Evolutionary conservation across 164 flowering plant genomes (phyloP).

Genomic region (Magnolia sinica): DNA sequence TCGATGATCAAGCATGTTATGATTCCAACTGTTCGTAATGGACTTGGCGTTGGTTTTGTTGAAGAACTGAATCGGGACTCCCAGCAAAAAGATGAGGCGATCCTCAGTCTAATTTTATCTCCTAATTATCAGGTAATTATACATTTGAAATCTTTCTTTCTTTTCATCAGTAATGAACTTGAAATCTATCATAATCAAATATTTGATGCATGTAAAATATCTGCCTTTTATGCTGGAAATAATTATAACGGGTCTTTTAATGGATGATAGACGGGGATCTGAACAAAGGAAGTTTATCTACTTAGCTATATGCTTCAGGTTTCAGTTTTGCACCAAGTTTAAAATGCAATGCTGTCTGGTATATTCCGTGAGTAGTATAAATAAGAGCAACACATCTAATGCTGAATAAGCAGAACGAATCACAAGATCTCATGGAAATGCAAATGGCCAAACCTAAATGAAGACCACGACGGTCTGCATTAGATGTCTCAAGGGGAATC

Average conservation of each 20-base stretch:
- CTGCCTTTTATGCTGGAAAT: neutral
- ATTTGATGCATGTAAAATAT: neutral
- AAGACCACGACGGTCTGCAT: no score
- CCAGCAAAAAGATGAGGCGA: slow-evolving; percentile 29
- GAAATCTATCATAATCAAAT: neutral
- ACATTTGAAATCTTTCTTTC: neutral
- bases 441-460: no score
- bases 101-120: slow-evolving; percentile 39
- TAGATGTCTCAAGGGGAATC: no score
- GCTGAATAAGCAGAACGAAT: no score
- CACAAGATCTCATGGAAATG: no score
- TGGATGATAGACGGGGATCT: neutral
- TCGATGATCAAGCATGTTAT: slow-evolving; percentile 62
- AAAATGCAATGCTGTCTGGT: no score
- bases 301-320: no score
- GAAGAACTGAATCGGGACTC: slow-evolving; percentile 42
- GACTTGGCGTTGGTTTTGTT: slow-evolving; percentile 32
- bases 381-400: no score
- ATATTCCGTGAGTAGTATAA: no score
- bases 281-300: no score
- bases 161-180: no score
- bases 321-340: no score
- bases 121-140: slow-evolving; percentile 45
- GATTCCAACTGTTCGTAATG: slow-evolving; percentile 43
- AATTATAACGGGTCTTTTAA: neutral